Conservation (phyloP, 306 rosid genomes). For the Neltuma alba region DNA sequence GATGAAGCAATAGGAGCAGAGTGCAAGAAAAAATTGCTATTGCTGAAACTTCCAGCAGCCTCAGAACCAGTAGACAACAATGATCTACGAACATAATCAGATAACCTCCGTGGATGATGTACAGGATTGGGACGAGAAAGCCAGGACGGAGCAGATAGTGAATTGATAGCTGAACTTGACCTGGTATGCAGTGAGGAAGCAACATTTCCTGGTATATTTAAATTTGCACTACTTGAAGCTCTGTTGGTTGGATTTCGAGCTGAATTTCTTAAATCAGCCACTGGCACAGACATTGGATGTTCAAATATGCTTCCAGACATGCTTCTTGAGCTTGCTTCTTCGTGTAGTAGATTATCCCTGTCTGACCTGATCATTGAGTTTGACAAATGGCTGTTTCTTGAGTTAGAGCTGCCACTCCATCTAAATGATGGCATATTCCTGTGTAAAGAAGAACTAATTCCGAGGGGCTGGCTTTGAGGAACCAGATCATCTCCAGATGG, state of each 20-base stretch:
- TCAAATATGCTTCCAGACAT: slow-evolving; percentile 65
- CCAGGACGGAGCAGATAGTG: slow-evolving; percentile 63
- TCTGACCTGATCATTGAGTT: slow-evolving; percentile 49
- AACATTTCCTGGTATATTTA: slow-evolving; percentile 66
- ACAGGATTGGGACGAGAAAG: slow-evolving; percentile 72
- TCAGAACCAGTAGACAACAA: slow-evolving; percentile 72
- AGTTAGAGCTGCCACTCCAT: slow-evolving; percentile 72
- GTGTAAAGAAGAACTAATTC: slow-evolving; percentile 55
- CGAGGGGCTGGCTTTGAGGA: slow-evolving; percentile 65
- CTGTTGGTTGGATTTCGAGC: slow-evolving; percentile 59
- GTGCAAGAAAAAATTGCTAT: slow-evolving; percentile 55
- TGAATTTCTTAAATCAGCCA: slow-evolving; percentile 63
- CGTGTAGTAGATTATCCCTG: slow-evolving; percentile 54
- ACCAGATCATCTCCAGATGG: slow-evolving; percentile 55
- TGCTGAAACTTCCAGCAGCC: slow-evolving; percentile 61
- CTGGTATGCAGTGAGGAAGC: slow-evolving; percentile 63
- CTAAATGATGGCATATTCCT: slow-evolving; percentile 68
- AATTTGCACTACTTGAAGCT: slow-evolving; percentile 47
- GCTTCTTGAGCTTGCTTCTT: slow-evolving; percentile 62
- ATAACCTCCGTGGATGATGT: slow-evolving; percentile 74
- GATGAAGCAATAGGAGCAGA: slow-evolving; percentile 59
- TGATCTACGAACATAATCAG: slow-evolving; percentile 80
- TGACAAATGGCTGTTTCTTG: slow-evolving; percentile 59
- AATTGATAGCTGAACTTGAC: slow-evolving; percentile 58
- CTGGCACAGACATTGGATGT: slow-evolving; percentile 68